Percentiles rank a stretch among this genome's conserved stretches.
phyloP scores from a whole-genome alignment of 1,139 yeast genomes.

The Suhomyces bolitotheri region DNA sequence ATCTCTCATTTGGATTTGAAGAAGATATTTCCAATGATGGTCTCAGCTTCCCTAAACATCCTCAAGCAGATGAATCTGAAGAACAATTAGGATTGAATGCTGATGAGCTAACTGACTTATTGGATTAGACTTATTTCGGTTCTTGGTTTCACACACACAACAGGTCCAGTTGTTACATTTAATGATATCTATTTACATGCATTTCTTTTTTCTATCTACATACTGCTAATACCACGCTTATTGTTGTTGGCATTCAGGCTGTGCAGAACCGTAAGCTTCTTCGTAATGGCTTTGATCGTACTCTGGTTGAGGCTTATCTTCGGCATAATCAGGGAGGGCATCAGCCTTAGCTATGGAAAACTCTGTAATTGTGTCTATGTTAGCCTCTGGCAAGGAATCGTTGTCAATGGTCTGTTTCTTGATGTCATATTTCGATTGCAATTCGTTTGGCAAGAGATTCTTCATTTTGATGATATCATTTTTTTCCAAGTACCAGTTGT shows the following conservation, averaged over 20 bases:
- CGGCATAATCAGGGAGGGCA: constrained; percentile 40
- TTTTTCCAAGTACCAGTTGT: constrained; percentile 74
- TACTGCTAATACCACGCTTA: constrained; percentile 16
- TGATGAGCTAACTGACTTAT: constrained; percentile 38
- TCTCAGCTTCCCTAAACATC: constrained; percentile 4
- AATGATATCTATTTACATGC: constrained; percentile 13
- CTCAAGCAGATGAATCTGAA: constrained; percentile 1
- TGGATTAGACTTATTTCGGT: constrained; percentile 28
- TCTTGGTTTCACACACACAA: background rate
- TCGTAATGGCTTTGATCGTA: constrained; percentile 17
- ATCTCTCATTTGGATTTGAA: constrained; percentile 20
- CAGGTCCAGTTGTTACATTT: background rate
- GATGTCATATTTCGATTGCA: constrained; percentile 25
- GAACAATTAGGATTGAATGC: constrained; percentile 32
- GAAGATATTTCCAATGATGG: constrained; percentile 7
- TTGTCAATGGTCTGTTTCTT: constrained; percentile 27
- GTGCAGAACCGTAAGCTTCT: constrained; percentile 22
- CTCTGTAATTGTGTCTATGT: constrained; percentile 44
- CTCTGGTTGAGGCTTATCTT: constrained; percentile 20
- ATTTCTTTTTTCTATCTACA: constrained; percentile 7
- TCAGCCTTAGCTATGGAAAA: constrained; percentile 33
- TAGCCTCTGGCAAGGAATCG: constrained; percentile 35
- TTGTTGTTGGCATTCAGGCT: constrained; percentile 47
- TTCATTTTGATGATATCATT: constrained; percentile 55
- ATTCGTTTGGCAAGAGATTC: constrained; percentile 54